phyloP scores from a whole-genome alignment of 257 asterid species.

The Solanum etuberosum region DNA sequence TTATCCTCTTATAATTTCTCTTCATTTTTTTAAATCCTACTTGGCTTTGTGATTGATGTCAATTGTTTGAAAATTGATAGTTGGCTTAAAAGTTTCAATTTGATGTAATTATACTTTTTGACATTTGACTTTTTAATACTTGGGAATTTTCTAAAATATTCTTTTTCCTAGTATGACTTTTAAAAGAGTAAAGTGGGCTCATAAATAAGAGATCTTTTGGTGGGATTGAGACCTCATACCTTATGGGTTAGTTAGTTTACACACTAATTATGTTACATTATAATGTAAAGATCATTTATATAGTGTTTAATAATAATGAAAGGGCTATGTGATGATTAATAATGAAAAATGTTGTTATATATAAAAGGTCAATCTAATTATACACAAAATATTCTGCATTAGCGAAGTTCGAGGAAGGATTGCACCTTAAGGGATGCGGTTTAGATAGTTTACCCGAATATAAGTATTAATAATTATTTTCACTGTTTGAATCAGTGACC shows the following conservation, averaged over 20 bases:
- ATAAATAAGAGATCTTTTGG: neutral
- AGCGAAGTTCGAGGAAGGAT: fast-evolving
- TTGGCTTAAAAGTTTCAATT: neutral
- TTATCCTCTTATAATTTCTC: neutral
- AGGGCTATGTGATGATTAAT: neutral
- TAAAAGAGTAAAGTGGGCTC: neutral
- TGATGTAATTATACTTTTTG: neutral
- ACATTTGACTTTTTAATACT: neutral
- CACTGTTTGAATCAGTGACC: fast-evolving
- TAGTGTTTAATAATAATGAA: neutral
- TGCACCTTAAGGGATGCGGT: fast-evolving
- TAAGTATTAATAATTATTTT: neutral
- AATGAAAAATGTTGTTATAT: neutral
- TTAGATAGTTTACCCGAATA: neutral
- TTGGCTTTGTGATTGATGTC: neutral
- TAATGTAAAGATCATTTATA: neutral
- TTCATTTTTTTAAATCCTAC: neutral
- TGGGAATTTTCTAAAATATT: neutral
- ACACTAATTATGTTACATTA: neutral
- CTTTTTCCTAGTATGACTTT: neutral
- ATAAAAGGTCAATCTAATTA: neutral
- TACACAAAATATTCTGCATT: neutral
- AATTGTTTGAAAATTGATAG: neutral
- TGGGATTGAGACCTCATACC: neutral
- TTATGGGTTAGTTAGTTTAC: neutral